Conservation (phyloP, 495 filamentous ascomycete species). For the Lasiosphaeria ovina region DNA sequence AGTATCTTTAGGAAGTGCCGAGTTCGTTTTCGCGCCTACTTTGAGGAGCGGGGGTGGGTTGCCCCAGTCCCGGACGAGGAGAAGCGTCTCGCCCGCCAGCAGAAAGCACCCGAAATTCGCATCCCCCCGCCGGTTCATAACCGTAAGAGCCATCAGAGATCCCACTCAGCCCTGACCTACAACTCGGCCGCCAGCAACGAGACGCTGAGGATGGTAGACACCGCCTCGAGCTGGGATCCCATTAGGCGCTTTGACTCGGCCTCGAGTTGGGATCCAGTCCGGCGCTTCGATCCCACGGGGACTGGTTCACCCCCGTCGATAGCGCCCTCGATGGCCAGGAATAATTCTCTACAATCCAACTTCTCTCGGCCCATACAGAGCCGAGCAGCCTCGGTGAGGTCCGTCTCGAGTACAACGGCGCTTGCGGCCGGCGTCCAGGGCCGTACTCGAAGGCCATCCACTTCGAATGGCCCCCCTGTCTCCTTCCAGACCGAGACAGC, state of each 20-base stretch:
- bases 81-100: slow-evolving; percentile 5
- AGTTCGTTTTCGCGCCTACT: background rate
- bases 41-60: slow-evolving; percentile 13
- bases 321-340: background rate
- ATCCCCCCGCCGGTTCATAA: slow-evolving; percentile 12
- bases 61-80: slow-evolving; percentile 6
- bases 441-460: slow-evolving; percentile 17
- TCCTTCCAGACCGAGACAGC: slow-evolving; percentile 19
- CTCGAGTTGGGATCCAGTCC: background rate
- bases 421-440: slow-evolving; percentile 1
- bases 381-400: slow-evolving; percentile 16
- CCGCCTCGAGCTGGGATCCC: slow-evolving; percentile 13
- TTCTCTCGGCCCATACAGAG: slow-evolving; percentile 12
- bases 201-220: slow-evolving; percentile 10
- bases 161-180: slow-evolving; percentile 9
- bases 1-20: slow-evolving; percentile 14
- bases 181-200: slow-evolving; percentile 9
- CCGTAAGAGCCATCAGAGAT: slow-evolving; percentile 7
- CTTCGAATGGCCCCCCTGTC: background rate
- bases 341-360: slow-evolving; percentile 8
- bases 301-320: background rate
- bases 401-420: slow-evolving; percentile 8
- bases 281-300: no score
- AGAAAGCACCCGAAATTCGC: slow-evolving; percentile 13
- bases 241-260: slow-evolving; percentile 1